phyloP scores from a whole-genome alignment of 2,329 filamentous ascomycete species.

The Beauveria caledonica region DNA sequence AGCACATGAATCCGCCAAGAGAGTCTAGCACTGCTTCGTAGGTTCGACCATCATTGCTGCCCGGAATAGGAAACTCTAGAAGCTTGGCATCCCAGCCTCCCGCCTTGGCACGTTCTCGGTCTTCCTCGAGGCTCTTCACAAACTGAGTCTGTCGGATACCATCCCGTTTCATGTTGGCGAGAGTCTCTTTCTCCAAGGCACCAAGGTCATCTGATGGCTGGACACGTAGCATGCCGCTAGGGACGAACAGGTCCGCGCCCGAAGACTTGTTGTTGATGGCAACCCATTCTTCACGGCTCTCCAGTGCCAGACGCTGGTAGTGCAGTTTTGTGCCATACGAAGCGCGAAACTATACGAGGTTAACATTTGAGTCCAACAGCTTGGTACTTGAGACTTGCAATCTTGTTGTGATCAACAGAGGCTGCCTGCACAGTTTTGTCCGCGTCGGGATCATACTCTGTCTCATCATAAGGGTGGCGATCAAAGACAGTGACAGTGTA shows the following conservation, averaged over 20 bases:
- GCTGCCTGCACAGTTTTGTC: slow-evolving; percentile 16
- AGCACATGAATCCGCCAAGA: slow-evolving; percentile 17
- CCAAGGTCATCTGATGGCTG: slow-evolving; percentile 17
- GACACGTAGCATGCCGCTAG: slow-evolving; percentile 20
- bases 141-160: slow-evolving; percentile 19
- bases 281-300: slow-evolving; percentile 19
- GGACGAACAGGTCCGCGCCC: slow-evolving; percentile 14
- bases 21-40: slow-evolving; percentile 20
- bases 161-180: slow-evolving; percentile 18
- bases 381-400: slow-evolving; percentile 11
- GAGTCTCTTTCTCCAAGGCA: slow-evolving; percentile 18
- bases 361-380: background rate
- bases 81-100: slow-evolving; percentile 18
- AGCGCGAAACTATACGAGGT: slow-evolving; percentile 16
- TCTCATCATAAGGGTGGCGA: slow-evolving; percentile 16
- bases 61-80: slow-evolving; percentile 18
- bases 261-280: slow-evolving; percentile 14
- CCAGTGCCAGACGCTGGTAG: slow-evolving; percentile 19
- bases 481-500: slow-evolving; percentile 18
- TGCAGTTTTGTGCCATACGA: slow-evolving; percentile 19
- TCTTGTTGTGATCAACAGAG: slow-evolving; percentile 21
- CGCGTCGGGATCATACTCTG: slow-evolving; percentile 15
- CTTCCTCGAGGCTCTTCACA: slow-evolving; percentile 15
- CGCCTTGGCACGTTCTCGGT: slow-evolving; percentile 14
- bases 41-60: background rate